phyloP scores from a whole-genome alignment of 352 stramenopile genomes.

The Phytophthora hibernalis region DNA sequence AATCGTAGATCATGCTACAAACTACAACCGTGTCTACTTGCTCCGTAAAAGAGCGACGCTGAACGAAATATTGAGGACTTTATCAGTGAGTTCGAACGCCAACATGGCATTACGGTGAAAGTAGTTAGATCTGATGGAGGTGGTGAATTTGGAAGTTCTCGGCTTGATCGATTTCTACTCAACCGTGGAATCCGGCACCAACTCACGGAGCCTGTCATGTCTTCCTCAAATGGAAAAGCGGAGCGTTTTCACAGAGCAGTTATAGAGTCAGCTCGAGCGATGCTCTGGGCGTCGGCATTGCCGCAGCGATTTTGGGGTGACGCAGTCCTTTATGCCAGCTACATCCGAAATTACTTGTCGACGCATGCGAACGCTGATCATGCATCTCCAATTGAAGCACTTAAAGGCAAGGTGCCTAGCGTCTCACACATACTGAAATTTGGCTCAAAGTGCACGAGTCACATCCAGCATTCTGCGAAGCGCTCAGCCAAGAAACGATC shows the following conservation, averaged over 20 bases:
- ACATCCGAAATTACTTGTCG: constrained; percentile 2
- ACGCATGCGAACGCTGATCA: not conserved
- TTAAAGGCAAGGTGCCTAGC: not conserved
- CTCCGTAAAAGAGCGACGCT: constrained; percentile 8
- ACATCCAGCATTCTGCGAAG: not conserved
- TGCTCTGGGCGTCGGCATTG: constrained; percentile 2
- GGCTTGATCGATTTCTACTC: constrained; percentile 5
- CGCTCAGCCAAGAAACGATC: constrained; percentile 4
- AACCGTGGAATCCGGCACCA: constrained; percentile 13
- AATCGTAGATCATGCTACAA: constrained; percentile 14
- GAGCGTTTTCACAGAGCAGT: constrained; percentile 4
- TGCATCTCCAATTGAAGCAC: not conserved
- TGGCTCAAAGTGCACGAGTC: constrained; percentile 1
- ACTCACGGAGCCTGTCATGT: not conserved
- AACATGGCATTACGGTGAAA: constrained; percentile 3
- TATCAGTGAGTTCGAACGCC: constrained; percentile 11
- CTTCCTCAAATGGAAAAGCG: constrained; percentile 7
- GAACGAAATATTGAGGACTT: constrained; percentile 2
- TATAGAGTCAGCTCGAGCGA: constrained; percentile 1
- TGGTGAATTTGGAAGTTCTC: constrained; percentile 4
- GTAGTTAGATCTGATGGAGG: constrained; percentile 6
- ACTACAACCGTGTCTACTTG: constrained; percentile 12
- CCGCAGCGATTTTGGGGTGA: constrained; percentile 4
- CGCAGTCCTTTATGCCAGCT: not conserved
- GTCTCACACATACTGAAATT: constrained; percentile 12